Conservation (phyloP, 2,329 filamentous ascomycete species). For the Ophiobolus disseminans region DNA sequence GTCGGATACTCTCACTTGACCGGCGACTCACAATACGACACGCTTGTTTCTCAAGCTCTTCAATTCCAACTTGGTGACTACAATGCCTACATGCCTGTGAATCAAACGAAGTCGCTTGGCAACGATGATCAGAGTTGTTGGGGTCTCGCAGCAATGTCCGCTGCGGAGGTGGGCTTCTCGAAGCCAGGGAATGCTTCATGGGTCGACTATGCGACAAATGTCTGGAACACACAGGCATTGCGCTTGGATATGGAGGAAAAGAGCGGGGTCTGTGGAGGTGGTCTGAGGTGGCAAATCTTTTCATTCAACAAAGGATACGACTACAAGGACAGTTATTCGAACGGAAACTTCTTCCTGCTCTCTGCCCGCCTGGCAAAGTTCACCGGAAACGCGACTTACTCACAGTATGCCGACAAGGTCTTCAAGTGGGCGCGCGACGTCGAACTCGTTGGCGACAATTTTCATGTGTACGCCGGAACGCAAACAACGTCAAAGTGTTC, state of each 20-base stretch:
- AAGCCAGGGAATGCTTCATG: slow-evolving; percentile 55
- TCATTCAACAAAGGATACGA: slow-evolving; percentile 74
- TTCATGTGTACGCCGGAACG: slow-evolving; percentile 60
- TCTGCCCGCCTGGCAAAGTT: slow-evolving; percentile 74
- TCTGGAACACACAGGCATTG: slow-evolving; percentile 72
- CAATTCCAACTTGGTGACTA: slow-evolving; percentile 43
- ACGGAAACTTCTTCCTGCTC: slow-evolving; percentile 80
- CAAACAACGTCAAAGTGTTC: slow-evolving; percentile 54
- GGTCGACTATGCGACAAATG: slow-evolving; percentile 69
- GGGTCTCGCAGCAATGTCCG: slow-evolving; percentile 70
- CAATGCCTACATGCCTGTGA: slow-evolving; percentile 50
- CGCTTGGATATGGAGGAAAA: slow-evolving; percentile 68
- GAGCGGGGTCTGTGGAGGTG: slow-evolving; percentile 66
- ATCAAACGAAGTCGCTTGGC: slow-evolving; percentile 55
- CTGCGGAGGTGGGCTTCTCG: slow-evolving; percentile 70
- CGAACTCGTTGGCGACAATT: slow-evolving; percentile 57
- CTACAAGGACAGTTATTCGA: slow-evolving; percentile 80
- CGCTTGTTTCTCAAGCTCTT: slow-evolving; percentile 49
- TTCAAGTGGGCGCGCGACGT: slow-evolving; percentile 62
- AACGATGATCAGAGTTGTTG: slow-evolving; percentile 78
- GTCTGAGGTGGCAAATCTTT: slow-evolving; percentile 76
- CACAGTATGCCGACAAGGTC: slow-evolving; percentile 68
- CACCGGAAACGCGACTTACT: slow-evolving; percentile 63
- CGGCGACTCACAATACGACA: slow-evolving; percentile 51
- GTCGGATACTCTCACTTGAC: slow-evolving; percentile 54